These are phyloP conservation scores for Pseudopediastrum boryanum DNA, from an alignment of 139 green algal species.

Conservation along the genomic window DNA sequence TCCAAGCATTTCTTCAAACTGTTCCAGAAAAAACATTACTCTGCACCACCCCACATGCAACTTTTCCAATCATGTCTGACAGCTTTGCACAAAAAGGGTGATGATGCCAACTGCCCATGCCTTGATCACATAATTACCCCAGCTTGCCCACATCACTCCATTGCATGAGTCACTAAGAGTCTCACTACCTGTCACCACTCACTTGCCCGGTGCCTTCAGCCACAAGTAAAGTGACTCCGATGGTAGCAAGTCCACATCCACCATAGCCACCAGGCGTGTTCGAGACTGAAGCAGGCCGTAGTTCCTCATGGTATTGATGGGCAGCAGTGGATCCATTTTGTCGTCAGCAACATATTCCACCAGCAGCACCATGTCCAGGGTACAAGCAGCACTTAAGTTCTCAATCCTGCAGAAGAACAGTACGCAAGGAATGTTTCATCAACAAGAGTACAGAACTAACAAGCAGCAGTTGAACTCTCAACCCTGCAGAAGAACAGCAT, in stretches of 20 bases:
- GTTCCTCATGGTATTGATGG: slow-evolving; percentile 33
- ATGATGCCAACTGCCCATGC: neutral
- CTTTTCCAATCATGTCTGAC: neutral
- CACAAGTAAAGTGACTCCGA: neutral
- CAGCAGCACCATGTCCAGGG: slow-evolving; percentile 26
- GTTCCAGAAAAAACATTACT: neutral
- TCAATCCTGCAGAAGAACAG: slow-evolving; percentile 6
- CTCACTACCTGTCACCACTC: neutral
- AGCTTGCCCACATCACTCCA: neutral
- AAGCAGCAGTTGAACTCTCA: neutral
- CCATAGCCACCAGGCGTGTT: slow-evolving; percentile 28
- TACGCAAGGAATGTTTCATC: neutral
- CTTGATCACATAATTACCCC: neutral
- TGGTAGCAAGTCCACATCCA: slow-evolving; percentile 30
- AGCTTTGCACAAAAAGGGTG: neutral
- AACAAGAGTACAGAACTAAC: neutral
- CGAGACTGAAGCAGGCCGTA: slow-evolving; percentile 16
- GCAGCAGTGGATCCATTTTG: slow-evolving; percentile 15
- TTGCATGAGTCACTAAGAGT: neutral
- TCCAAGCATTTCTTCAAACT: too few relatives aligned
- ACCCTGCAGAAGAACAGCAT: neutral
- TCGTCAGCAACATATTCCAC: slow-evolving; percentile 11
- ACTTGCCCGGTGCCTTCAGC: slow-evolving; percentile 15
- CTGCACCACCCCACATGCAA: too few relatives aligned
- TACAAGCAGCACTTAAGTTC: neutral